Conservation (phyloP, 2,329 filamentous ascomycete genomes). For the Chrysoporthe austroafricana region DNA sequence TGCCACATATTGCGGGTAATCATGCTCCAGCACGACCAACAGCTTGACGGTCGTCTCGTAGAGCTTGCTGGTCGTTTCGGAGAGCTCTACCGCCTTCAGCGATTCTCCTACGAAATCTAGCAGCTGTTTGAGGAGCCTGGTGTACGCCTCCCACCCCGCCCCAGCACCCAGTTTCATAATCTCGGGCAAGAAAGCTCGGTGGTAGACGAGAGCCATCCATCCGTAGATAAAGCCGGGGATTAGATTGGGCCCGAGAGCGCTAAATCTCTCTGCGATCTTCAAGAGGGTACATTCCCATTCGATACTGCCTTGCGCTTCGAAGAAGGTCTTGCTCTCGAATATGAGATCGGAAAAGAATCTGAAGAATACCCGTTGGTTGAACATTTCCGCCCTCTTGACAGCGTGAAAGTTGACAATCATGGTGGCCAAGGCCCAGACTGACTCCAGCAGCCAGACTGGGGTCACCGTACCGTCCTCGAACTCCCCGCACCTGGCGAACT, state of each 20-base stretch:
- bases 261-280: conserved; percentile 71
- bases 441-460: conserved; percentile 75
- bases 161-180: conserved; percentile 71
- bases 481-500: conserved; percentile 74
- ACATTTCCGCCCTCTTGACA: conserved; percentile 75
- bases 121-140: conserved; percentile 72
- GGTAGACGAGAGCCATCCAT: conserved; percentile 82
- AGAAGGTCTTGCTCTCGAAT: conserved; percentile 68
- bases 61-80: conserved; percentile 75
- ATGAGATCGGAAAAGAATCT: conserved; percentile 83
- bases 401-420: conserved; percentile 87
- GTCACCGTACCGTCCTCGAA: conserved; percentile 61
- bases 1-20: conserved; percentile 90
- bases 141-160: conserved; percentile 76
- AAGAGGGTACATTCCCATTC: conserved; percentile 73
- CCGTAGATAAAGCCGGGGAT: conserved; percentile 83
- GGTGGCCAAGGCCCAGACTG: conserved; percentile 75
- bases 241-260: conserved; percentile 74
- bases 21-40: conserved; percentile 84
- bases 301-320: conserved; percentile 60
- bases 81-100: conserved; percentile 72
- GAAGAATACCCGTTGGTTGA: conserved; percentile 90
- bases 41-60: conserved; percentile 85
- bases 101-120: conserved; percentile 78
- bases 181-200: conserved; percentile 81